Conservation (phyloP, 2,329 filamentous ascomycete species). For the Polytolypa hystricis region DNA sequence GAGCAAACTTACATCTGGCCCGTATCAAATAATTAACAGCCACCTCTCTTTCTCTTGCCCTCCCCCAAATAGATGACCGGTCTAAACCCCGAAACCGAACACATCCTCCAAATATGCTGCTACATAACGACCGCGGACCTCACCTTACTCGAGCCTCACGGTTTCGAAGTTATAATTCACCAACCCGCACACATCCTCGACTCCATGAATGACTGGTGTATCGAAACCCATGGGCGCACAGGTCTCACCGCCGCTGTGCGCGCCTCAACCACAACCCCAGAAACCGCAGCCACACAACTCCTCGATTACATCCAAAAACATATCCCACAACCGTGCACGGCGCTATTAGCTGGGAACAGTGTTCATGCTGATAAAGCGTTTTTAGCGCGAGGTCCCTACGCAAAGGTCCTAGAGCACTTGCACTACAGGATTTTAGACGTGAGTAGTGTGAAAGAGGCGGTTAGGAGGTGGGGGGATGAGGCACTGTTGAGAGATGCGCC, state of each 20-base stretch:
- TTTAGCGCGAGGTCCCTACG: slow-evolving; percentile 63
- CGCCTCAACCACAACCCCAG: slow-evolving; percentile 58
- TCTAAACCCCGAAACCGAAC: slow-evolving; percentile 64
- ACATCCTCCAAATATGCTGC: slow-evolving; percentile 85
- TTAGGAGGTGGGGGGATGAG: slow-evolving; percentile 63
- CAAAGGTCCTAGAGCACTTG: slow-evolving; percentile 60
- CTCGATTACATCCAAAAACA: slow-evolving; percentile 66
- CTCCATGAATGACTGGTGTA: slow-evolving; percentile 85
- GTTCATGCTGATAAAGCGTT: slow-evolving; percentile 86
- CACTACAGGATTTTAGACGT: slow-evolving; percentile 90
- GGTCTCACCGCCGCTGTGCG: slow-evolving; percentile 71
- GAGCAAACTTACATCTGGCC: neutral
- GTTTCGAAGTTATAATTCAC: slow-evolving; percentile 72
- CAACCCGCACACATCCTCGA: slow-evolving; percentile 59
- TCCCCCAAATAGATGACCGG: slow-evolving; percentile 69
- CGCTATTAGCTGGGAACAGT: slow-evolving; percentile 78
- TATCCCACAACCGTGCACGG: slow-evolving; percentile 55
- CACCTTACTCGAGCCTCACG: slow-evolving; percentile 60
- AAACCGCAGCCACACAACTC: slow-evolving; percentile 60
- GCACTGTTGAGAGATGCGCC: slow-evolving; percentile 53
- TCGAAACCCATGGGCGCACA: slow-evolving; percentile 62
- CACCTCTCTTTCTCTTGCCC: neutral
- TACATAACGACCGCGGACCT: slow-evolving; percentile 77
- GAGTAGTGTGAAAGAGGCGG: slow-evolving; percentile 84
- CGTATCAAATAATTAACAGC: neutral